Conservation (phyloP, 2,329 filamentous ascomycete genomes). For the Trichoderma guizhouense region DNA sequence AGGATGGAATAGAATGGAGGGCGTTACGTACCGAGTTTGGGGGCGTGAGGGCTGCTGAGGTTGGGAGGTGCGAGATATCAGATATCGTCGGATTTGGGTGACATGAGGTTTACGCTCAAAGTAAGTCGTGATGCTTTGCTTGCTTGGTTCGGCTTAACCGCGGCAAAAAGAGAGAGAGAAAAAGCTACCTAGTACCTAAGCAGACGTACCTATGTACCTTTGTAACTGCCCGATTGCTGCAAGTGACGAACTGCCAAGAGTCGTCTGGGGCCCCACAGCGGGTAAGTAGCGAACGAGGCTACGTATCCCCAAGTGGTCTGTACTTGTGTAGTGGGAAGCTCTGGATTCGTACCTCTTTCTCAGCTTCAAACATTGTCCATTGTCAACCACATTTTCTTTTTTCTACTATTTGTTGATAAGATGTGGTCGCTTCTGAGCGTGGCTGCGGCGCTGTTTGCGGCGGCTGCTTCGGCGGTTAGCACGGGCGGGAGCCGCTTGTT, state of each 20-base stretch:
- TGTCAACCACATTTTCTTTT: background rate
- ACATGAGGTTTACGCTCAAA: background rate
- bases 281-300: conserved; percentile 27
- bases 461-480: conserved; percentile 72
- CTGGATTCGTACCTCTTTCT: background rate
- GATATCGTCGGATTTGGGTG: background rate
- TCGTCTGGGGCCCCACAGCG: background rate
- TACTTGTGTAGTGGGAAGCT: background rate
- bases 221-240: background rate
- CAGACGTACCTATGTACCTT: background rate
- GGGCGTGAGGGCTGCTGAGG: background rate
- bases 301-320: conserved; percentile 33
- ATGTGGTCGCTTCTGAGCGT: conserved; percentile 77
- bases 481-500: conserved; percentile 75
- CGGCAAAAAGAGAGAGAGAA: background rate
- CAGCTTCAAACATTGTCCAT: background rate
- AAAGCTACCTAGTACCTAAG: background rate
- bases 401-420: background rate
- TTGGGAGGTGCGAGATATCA: background rate
- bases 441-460: conserved; percentile 62
- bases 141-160: background rate
- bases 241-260: conserved; percentile 7
- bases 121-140: background rate
- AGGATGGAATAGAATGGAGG: background rate
- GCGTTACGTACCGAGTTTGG: background rate